These are phyloP conservation scores for Salix purpurea DNA, from an alignment of 345 rosid genomes.

Conservation along the genomic window DNA sequence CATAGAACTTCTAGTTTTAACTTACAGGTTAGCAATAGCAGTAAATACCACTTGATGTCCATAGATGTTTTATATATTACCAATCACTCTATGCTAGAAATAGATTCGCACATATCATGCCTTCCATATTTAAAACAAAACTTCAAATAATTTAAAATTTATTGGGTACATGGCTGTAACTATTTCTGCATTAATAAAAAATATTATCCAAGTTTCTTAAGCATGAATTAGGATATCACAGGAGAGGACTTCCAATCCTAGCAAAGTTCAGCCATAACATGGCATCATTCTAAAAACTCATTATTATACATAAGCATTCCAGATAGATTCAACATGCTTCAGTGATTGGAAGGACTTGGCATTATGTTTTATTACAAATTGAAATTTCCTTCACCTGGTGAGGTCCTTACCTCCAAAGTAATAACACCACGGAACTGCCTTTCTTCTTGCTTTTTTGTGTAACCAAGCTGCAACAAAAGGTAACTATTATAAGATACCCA, in stretches of 20 bases:
- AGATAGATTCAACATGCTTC: not conserved
- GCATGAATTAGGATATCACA: not conserved
- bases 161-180: not conserved
- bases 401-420: conserved; percentile 72
- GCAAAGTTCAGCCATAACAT: not conserved
- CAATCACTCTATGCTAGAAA: not conserved
- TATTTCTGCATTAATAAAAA: not conserved
- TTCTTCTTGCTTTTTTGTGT: conserved; percentile 95
- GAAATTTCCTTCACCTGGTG: not conserved
- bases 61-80: not conserved
- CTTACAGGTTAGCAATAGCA: not conserved
- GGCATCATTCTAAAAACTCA: not conserved
- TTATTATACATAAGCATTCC: not conserved
- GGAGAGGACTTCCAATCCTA: not conserved
- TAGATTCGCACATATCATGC: not conserved
- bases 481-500: not conserved
- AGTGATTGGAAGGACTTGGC: not conserved
- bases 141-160: not conserved
- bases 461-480: conserved; percentile 70
- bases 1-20: not conserved
- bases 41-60: not conserved
- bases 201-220: not conserved
- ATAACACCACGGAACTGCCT: conserved; percentile 90
- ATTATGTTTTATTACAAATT: not conserved
- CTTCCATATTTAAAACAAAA: not conserved